Percentiles rank a stretch among this genome's conserved stretches.
Evolutionary conservation across 495 filamentous ascomycete species (phyloP).

Genomic region (Lichina pygmaea): DNA sequence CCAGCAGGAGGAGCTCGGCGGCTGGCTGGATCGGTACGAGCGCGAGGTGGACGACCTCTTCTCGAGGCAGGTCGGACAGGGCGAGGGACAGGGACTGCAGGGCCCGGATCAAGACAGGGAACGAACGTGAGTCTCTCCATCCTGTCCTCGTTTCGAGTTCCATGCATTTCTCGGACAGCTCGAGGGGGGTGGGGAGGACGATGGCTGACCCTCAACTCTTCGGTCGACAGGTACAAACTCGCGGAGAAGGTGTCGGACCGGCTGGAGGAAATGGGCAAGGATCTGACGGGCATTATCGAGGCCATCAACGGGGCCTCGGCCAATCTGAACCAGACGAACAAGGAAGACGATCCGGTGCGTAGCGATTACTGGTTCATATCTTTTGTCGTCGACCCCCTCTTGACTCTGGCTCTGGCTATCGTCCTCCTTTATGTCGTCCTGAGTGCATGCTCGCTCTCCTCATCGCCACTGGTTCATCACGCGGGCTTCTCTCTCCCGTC

Average conservation of each 20-base stretch:
- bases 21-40: constrained; percentile 74
- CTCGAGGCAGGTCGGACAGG: constrained; percentile 26
- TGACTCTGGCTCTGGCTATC: no score
- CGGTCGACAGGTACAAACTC: constrained; percentile 36
- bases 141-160: neutral
- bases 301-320: constrained; percentile 78
- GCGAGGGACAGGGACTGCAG: constrained; percentile 38
- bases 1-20: constrained; percentile 68
- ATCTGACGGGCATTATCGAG: constrained; percentile 83
- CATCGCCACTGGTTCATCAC: no score
- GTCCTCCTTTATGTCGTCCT: no score
- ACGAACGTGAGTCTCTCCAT: constrained; percentile 28
- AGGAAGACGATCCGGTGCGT: constrained; percentile 74
- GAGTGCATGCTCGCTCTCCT: neutral
- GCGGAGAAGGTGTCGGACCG: constrained; percentile 75
- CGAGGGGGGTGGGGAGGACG: neutral
- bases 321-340: constrained; percentile 62
- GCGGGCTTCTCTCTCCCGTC: no score
- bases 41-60: constrained; percentile 68
- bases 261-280: constrained; percentile 73
- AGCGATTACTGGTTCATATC: neutral
- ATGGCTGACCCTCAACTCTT: neutral
- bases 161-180: neutral
- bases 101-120: constrained; percentile 87
- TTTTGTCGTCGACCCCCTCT: neutral